phyloP scores from a whole-genome alignment of 176 grass and related monocot species.

The Areca catechu region DNA sequence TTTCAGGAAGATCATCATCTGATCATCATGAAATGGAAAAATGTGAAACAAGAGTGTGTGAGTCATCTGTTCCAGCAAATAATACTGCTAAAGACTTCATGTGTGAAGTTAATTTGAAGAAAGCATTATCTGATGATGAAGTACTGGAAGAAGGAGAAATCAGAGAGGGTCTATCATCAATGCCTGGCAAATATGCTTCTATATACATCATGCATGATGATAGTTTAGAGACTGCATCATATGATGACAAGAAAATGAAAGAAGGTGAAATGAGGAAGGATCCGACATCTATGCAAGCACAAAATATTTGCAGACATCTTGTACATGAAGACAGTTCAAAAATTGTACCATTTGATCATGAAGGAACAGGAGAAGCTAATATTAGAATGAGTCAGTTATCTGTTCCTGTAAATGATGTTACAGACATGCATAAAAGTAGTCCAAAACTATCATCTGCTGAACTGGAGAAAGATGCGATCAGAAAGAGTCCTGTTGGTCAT shows the following conservation, averaged over 20 bases:
- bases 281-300: slow-evolving; percentile 5
- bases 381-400: slow-evolving; percentile 3
- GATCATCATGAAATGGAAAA: too few species aligned
- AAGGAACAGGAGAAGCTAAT: slow-evolving; percentile 3
- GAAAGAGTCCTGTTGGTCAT: slow-evolving; percentile 11
- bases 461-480: slow-evolving; percentile 23
- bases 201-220: too few species aligned
- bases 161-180: slow-evolving; percentile 14
- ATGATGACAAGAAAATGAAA: slow-evolving; percentile 23
- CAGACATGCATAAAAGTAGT: not conserved
- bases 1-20: too few species aligned
- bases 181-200: too few species aligned
- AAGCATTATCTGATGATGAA: slow-evolving; percentile 14
- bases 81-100: slow-evolving; percentile 16
- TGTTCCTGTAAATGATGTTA: slow-evolving; percentile 9
- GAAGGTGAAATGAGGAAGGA: slow-evolving; percentile 39
- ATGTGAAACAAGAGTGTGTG: not conserved
- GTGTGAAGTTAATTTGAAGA: slow-evolving; percentile 11
- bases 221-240: slow-evolving; percentile 7
- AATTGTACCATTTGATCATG: slow-evolving; percentile 9
- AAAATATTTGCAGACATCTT: slow-evolving; percentile 6
- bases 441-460: slow-evolving; percentile 5
- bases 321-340: slow-evolving; percentile 10
- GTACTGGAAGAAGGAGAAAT: slow-evolving; percentile 23
- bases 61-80: slow-evolving; percentile 14